phyloP scores from a whole-genome alignment of 169 alveolate genomes.

The Perkinsus marinus region DNA sequence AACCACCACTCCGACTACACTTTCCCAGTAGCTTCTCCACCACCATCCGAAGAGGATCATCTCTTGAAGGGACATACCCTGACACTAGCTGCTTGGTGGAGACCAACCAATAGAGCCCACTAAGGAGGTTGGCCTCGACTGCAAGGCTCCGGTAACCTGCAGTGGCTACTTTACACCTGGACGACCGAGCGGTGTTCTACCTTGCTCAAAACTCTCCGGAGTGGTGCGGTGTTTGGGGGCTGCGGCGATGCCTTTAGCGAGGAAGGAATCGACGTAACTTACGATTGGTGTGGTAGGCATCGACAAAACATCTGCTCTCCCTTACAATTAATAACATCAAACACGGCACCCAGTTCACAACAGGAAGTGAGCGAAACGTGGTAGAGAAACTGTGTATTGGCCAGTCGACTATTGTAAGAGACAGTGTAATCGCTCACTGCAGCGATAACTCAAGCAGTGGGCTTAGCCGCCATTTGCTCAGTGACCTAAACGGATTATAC shows the following conservation, averaged over 20 bases:
- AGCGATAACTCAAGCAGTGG: too few species aligned
- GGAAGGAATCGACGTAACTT: too few species aligned
- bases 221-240: too few species aligned
- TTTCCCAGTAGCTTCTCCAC: not conserved
- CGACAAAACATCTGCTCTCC: not conserved
- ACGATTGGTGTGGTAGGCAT: not conserved
- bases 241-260: too few species aligned
- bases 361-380: not conserved
- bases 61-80: not conserved
- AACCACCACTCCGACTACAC: not conserved
- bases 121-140: not conserved
- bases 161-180: not conserved
- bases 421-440: too few species aligned
- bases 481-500: too few species aligned
- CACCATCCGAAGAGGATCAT: not conserved
- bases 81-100: not conserved
- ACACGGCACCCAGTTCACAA: not conserved
- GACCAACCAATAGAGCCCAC: not conserved
- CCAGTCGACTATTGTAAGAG: too few species aligned
- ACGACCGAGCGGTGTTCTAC: not conserved
- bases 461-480: too few species aligned
- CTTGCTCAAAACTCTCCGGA: not conserved
- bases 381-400: not conserved
- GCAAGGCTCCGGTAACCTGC: not conserved
- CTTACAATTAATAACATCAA: not conserved